Base-by-base conservation (phyloP, 768 basidiomycete species). In the Serendipita indica region DNA sequence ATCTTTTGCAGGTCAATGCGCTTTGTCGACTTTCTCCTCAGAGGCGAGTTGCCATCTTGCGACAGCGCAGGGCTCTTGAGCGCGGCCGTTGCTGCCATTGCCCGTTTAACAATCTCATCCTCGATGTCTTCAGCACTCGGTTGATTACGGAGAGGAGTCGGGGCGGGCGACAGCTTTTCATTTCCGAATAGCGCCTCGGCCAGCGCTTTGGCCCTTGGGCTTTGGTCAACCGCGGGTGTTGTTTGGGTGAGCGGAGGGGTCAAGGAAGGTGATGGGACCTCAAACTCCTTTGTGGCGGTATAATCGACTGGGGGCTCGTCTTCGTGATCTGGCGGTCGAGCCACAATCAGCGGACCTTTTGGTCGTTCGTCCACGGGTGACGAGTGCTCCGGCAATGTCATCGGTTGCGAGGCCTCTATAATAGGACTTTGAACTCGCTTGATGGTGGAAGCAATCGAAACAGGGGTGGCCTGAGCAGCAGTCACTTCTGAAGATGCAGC, bases 131-230 rank as follows among this genome's bases (percentile, higher is more conserved):
- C 74, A 41, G 79, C 72, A 54, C 49, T 54, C 22, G 25, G 49
- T 27, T 16, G 10, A n/a, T 28, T 20, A 7, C 32, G n/a, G 22
- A 28, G 49, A 7, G 16, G 22, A 20, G 49, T 16, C 22, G 49
- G 5, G n/a, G 12, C 25, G 22, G 49, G 49, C 20, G 22, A 7
- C n/a, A 33, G 49, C 7, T 54, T 20, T n/a, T 54, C 75, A 16
- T 66, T 69, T 16, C 84, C 86, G 64, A 89, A 88, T 39, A 90
- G 71, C 16, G 81, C 82, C 59, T 83, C 82, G 1, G 86, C 83
- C n/a, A 90, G 75, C 65, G 85, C 84, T 63, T 83, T 74, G 62
- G 84, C 82, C 57, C 81, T 76, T 59, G 81, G 80, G 39, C 80
- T 77, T 33, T 75, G 78, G 52, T 69, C 72, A 33, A 66, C 66